Evolutionary conservation across 176 grass and related monocot genomes (phyloP), one percentile per base, ranked within the genome.

Genomic region (Areca catechu): DNA sequence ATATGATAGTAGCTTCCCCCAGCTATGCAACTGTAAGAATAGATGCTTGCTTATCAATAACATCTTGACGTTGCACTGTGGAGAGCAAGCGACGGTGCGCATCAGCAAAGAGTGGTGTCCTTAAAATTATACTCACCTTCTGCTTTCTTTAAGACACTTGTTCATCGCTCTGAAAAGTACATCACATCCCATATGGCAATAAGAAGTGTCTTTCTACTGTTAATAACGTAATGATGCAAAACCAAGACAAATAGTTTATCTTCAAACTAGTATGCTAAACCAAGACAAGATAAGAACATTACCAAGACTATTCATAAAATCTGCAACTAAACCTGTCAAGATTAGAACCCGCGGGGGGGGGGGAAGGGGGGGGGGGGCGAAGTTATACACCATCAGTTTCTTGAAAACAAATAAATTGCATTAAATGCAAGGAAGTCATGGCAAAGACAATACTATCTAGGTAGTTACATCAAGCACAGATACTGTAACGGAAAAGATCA

Each of bases 291-390:
- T 20, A 62, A 19, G 15, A 59, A 65, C 22, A 64, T 88, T 90
- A 97, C 92, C 92, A 63, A 97, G 77, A 63, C 91, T 86, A 72
- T 97, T 97, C 86, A 88, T 91, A 71, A 97, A 97, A 83, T 97
- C 92, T 75, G 92, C 92, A 72, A 91, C 83, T 63, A 97, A 67
- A 62, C 86, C 80, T 91, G 53, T 97, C 86, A 65, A 97, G 86
- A 74, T 97, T 85, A 56, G 86, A 91, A 30, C 92, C 86, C 92
- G n/a, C 91, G 71, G n/a, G 79, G 76, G 69, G 63, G 81, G n/a
- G n/a, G n/a, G n/a, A n/a, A n/a, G n/a, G n/a, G n/a, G n/a, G n/a
- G n/a, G n/a, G n/a, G n/a, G n/a, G n/a, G n/a, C n/a, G n/a, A n/a
- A 72, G 50, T 57, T 2, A 53, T 15, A 49, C 16, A 49, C 29